Conservation (phyloP, 1,139 yeast species). For the Geotrichum australiense region DNA sequence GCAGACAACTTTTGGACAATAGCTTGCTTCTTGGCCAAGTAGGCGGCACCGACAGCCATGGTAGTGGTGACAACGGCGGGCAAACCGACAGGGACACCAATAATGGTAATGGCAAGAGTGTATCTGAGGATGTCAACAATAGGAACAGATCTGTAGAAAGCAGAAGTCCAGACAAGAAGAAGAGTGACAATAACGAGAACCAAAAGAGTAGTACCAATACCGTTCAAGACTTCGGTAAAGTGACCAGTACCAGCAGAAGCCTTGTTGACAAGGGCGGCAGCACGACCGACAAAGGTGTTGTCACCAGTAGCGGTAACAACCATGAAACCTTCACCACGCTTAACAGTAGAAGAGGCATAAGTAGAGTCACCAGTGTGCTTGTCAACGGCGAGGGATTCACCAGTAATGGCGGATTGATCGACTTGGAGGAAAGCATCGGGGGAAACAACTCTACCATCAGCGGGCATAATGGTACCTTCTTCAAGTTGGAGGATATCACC, state of each 20-base stretch:
- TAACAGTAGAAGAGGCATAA: constrained; percentile 92
- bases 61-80: constrained; percentile 99
- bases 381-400: constrained; percentile 96
- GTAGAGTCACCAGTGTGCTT: constrained; percentile 82
- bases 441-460: constrained; percentile 89
- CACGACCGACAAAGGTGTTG: constrained; percentile 87
- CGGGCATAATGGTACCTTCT: constrained; percentile 75
- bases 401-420: constrained; percentile 97
- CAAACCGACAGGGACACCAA: constrained; percentile 99
- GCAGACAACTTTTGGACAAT: constrained; percentile 98
- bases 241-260: constrained; percentile 94
- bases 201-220: constrained; percentile 90
- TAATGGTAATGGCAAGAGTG: constrained; percentile 89
- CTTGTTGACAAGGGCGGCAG: constrained; percentile 94
- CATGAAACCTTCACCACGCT: constrained; percentile 97
- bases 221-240: constrained; percentile 95
- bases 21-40: constrained; percentile 97
- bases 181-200: constrained; percentile 85
- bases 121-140: constrained; percentile 89
- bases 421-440: constrained; percentile 86
- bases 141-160: constrained; percentile 89
- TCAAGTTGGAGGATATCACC: constrained; percentile 74
- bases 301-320: constrained; percentile 95
- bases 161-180: constrained; percentile 85
- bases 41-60: constrained; percentile 99